Base-by-base conservation (phyloP, 2,329 filamentous ascomycete genomes). In the Calonectria crousiana region DNA sequence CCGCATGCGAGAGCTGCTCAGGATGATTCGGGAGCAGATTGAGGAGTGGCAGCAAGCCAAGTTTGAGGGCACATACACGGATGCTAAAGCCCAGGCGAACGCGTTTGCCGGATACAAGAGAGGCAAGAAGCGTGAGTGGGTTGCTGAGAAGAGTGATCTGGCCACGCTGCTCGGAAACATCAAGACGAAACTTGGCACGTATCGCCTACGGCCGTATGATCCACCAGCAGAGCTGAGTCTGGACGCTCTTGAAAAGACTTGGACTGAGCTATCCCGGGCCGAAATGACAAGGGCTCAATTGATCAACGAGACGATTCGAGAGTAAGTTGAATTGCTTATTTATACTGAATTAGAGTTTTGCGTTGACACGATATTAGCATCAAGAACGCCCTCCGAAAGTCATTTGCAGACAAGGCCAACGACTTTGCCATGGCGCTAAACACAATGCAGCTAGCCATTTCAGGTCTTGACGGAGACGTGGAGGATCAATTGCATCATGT, bases 241-340 rank as follows among this genome's bases (percentile, higher is more conserved):
- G 65, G 95, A 97, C 75, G 92, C 93, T 23, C 89, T 98, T 78
- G 97, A 99, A 79, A 87, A 89, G 71, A 94, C 95, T 77, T 99
- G 97, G 97, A 89, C 91, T 53, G 90, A 87, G 13, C 84, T 99
- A 79, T 93, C 97, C 78, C 92, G 94, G 81, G 91, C 95, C 14
- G 97, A 99, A 87, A 95, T 97, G 87, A 92, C 91, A 76, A 92
- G 96, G 79, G 97, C 96, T 75, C 96, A 98, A 84, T 87, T 97
- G 79, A 98, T 99, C 85, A 99, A 99, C 84, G 97, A 98, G 85
- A 98, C 95, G 9, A 99, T 99, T 79, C 91, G 97, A 88, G 97
- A 99, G 92, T 93, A 86, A 87, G 92, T 86, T 36, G 23, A 10
- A 4, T 26, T 47, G 10, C 26, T 18, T n/a, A 6, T 52, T 38